Base-by-base conservation (phyloP, 2,329 filamentous ascomycete genomes). In the Metarhizium brunneum region DNA sequence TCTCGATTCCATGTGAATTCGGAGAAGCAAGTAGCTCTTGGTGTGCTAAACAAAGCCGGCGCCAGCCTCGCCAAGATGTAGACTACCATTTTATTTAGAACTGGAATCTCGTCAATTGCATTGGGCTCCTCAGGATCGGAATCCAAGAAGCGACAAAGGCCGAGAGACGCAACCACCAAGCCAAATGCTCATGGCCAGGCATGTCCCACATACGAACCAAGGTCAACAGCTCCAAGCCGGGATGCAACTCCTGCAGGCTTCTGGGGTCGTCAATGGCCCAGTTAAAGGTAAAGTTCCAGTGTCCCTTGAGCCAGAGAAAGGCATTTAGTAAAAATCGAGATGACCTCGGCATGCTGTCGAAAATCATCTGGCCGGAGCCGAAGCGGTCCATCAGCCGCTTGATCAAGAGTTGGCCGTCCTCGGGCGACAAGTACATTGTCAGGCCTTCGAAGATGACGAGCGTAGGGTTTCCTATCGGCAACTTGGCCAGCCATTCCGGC, bases 381-480 rank as follows among this genome's bases (percentile, higher is more conserved):
- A 70, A 66, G 20, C 59, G 61, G 29, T 61, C 57, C 32, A 62
- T 61, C 1, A 69, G 54, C 2, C 64, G 61, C 16, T 32, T 53
- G 2, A 68, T 52, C 42, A 67, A 55, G n/a, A 60, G 53, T 30
- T 62, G 56, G 3, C 61, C 62, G n/a, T 61, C 58, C 10, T 61
- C 62, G 11, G 61, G 57, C 30, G 59, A 50, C 2, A 72, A 56
- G 42, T 70, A 72, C 57, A 66, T 64, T 18, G 63, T 56, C 4
- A 71, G 60, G 1, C 69, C 69, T 53, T 71, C 68, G 52, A 66
- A 64, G 30, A 71, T 49, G 25, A 71, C 56, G 25, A 69, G 53
- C 2, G 66, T 66, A 7, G 69, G 66, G 10, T 66, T 54, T 51
- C 69, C 69, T 0, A 59, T 56, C 1, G 68, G 66, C 14, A 71